Conservation (phyloP, 1,284 basidiomycete species). For the Microbotryum silenes-acaulis region DNA sequence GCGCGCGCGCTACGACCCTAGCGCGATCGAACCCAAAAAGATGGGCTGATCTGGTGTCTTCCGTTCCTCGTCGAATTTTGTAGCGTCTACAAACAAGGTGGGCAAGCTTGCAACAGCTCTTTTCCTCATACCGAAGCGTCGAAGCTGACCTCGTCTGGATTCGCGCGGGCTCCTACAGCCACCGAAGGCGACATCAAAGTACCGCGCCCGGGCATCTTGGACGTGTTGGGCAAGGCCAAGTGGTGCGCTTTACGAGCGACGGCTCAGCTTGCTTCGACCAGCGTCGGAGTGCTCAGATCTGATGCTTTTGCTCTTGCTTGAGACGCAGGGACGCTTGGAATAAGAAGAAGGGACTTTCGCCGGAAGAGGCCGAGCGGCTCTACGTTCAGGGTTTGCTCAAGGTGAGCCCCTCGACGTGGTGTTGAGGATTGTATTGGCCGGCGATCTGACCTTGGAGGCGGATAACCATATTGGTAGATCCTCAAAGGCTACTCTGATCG, state of each 20-base stretch:
- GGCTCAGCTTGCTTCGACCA: no score
- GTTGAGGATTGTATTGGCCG: background rate
- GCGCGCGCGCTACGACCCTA: background rate
- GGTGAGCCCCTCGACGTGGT: slow-evolving; percentile 47
- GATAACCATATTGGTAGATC: slow-evolving; percentile 21
- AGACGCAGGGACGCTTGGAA: slow-evolving; percentile 74
- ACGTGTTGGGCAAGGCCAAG: slow-evolving; percentile 89
- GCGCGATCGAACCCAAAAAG: background rate
- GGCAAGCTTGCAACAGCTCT: background rate
- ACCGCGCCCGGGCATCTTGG: slow-evolving; percentile 75
- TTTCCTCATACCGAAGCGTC: background rate
- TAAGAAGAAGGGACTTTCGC: slow-evolving; percentile 58
- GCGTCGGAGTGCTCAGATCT: background rate
- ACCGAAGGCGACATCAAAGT: slow-evolving; percentile 77
- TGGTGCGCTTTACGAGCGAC: slow-evolving; percentile 48
- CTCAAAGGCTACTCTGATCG: slow-evolving; percentile 41
- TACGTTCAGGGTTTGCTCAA: slow-evolving; percentile 67
- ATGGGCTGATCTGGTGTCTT: background rate
- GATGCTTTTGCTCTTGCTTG: background rate
- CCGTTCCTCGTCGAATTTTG: slow-evolving; percentile 18
- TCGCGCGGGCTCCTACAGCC: slow-evolving; percentile 47
- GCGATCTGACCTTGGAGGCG: no score
- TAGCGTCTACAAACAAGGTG: slow-evolving; percentile 42
- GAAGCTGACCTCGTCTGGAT: background rate
- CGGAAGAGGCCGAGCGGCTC: slow-evolving; percentile 59